A percentile compares a stretch with the other conserved stretches of the same genome.
These are phyloP conservation scores for Leptodontidium sp. DNA, from an alignment of 2,329 filamentous ascomycete genomes.

Conservation along the genomic window DNA sequence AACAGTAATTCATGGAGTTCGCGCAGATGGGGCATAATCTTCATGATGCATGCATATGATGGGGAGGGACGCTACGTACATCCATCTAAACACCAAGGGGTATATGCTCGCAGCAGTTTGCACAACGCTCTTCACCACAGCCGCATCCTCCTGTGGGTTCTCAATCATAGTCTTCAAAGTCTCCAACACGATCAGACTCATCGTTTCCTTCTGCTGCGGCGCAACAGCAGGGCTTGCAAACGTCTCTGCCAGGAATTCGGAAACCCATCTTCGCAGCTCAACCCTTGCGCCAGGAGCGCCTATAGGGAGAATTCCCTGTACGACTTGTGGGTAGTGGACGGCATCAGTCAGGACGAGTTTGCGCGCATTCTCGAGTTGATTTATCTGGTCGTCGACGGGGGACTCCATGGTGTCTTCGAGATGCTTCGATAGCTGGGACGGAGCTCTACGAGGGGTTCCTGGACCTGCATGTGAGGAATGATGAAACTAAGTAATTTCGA, in stretches of 20 bases:
- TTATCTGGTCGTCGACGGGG: conserved; percentile 76
- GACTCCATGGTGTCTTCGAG: conserved; percentile 56
- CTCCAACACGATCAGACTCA: conserved; percentile 80
- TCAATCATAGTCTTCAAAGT: conserved; percentile 76
- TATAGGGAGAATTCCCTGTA: conserved; percentile 92
- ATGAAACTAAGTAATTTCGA: conserved; percentile 17
- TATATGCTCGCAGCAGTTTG: conserved; percentile 94
- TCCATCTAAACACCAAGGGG: conserved; percentile 89
- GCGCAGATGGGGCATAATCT: conserved; percentile 6
- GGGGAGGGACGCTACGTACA: conserved; percentile 69
- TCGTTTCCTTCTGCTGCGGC: conserved; percentile 79
- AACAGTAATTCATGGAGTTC: not conserved
- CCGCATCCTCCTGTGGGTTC: conserved; percentile 76
- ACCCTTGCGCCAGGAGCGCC: conserved; percentile 77
- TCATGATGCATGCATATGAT: conserved; percentile 29
- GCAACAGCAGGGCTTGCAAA: conserved; percentile 91
- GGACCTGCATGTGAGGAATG: conserved; percentile 36
- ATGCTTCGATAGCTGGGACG: conserved; percentile 28
- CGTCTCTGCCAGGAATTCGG: conserved; percentile 93
- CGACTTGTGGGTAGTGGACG: conserved; percentile 88
- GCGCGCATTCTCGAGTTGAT: conserved; percentile 89
- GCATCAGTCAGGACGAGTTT: conserved; percentile 88
- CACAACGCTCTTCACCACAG: conserved; percentile 85
- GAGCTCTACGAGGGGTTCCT: conserved; percentile 40
- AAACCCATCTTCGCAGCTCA: conserved; percentile 92